Conservation (phyloP, 106 monocot genomes). For the Gastrodia elata region DNA sequence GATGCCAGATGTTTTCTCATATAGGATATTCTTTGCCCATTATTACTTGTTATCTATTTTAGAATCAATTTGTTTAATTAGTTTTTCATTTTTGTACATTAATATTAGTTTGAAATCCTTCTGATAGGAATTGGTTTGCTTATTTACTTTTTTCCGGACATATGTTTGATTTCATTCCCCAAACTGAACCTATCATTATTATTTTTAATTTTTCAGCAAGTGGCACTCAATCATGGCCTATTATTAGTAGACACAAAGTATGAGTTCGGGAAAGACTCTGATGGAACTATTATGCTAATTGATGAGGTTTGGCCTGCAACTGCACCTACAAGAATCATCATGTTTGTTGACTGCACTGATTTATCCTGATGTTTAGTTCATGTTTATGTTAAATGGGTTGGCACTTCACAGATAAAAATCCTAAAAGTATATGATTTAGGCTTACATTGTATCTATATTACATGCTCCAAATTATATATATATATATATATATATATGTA, state of each 20-base stretch:
- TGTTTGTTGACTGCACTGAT: neutral
- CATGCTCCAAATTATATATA: neutral
- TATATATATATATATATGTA: neutral
- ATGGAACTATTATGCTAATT: slow-evolving; percentile 84
- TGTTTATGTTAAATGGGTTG: neutral
- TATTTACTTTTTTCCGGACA: neutral
- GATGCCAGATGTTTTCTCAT: neutral
- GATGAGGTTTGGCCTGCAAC: slow-evolving; percentile 60
- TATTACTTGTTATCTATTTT: neutral
- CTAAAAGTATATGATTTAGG: neutral
- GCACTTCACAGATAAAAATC: neutral
- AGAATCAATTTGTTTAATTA: neutral
- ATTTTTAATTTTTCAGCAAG: slow-evolving; percentile 40
- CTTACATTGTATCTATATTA: neutral
- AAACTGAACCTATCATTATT: neutral
- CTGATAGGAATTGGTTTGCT: neutral
- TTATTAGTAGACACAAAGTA: slow-evolving; percentile 94
- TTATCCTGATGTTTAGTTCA: neutral
- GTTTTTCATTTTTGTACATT: neutral
- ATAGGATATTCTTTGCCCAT: neutral
- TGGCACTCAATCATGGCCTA: slow-evolving; percentile 79
- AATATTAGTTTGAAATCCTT: neutral
- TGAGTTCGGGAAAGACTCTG: slow-evolving; percentile 83
- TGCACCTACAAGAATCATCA: neutral
- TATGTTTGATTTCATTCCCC: neutral